A percentile compares a stretch with the other conserved stretches of the same genome.
phyloP scores from a whole-genome alignment of 2,329 filamentous ascomycete genomes.

The Xylaria polymorpha region DNA sequence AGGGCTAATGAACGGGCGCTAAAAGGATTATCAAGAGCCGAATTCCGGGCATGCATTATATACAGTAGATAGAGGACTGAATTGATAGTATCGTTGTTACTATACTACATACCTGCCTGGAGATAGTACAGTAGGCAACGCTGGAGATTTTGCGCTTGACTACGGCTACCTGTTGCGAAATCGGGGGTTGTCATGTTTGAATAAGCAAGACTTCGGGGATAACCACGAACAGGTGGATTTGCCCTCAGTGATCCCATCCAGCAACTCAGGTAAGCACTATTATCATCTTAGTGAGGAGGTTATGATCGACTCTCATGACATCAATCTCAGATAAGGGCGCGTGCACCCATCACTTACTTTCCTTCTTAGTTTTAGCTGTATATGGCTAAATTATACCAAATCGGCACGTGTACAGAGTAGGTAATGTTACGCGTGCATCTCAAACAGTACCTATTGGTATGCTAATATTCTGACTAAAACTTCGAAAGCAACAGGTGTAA shows the following conservation, averaged over 20 bases:
- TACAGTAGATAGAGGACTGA: neutral
- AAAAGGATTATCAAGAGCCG: constrained; percentile 23
- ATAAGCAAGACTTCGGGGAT: neutral
- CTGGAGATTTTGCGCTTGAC: neutral
- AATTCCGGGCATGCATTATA: constrained; percentile 3
- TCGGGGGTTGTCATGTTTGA: neutral
- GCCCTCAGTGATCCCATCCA: neutral
- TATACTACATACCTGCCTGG: neutral
- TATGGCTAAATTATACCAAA: neutral
- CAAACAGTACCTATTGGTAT: neutral
- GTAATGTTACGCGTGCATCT: neutral
- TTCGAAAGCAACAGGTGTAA: neutral
- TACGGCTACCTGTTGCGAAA: neutral
- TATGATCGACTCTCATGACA: constrained; percentile 22
- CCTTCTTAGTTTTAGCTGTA: neutral
- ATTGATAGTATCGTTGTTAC: neutral
- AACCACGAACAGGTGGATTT: neutral
- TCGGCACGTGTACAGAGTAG: neutral
- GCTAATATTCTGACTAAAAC: neutral
- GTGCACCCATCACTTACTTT: neutral
- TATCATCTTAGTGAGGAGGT: constrained; percentile 4
- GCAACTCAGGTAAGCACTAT: constrained; percentile 5
- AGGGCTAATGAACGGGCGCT: constrained; percentile 19
- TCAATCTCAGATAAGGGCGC: constrained; percentile 8
- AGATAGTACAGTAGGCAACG: neutral